Evolutionary conservation across 805 yeast genomes (phyloP), one percentile per base, ranked within the genome.

Genomic region (Cephaloascus fragrans): DNA sequence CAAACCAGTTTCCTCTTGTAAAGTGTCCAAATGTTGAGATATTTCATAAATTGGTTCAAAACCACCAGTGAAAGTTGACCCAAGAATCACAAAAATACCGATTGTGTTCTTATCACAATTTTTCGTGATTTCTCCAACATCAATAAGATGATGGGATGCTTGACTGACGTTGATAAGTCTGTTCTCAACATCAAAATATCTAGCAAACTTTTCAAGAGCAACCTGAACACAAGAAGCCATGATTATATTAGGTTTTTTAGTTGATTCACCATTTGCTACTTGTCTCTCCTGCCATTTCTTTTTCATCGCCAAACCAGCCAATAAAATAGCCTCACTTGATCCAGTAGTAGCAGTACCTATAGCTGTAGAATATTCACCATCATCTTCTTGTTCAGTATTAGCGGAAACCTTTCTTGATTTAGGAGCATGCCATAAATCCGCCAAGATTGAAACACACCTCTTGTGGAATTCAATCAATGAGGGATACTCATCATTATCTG

Each of bases 141-240:
- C 89, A 50, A 88, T 67, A 42, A 80, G 67, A 59, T 80, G 83
- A 47, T 78, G 75, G 35, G 78, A 67, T 35, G 71, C 68, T 37
- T 65, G 69, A 18, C 70, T 66, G 20, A 86, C 86, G 12, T 82
- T 80, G 42, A 89, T 71, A 46, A 85, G 58, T 49, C 95, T 71
- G 44, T 83, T 74, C 55, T 88, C 96, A 36, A 88, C 96, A 50
- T 88, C 96, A 60, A 88, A 89, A 62, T 88, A 88, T 37, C 95
- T 69, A 14, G 96, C 96, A 62, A 89, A 89, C 64, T 88, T 88
- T 62, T 88, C 96, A 51, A 89, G 67, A 0, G 96, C 96, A 36
- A 89, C 96, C 62, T 88, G 97, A 39, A 90, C 93, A 59, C 90
- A 85, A 26, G 90, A 69, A 8, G 95, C 94, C 96, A 88, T 87